Conservation (phyloP, 2,329 filamentous ascomycete species). For the Fusarium sulawesiense region DNA sequence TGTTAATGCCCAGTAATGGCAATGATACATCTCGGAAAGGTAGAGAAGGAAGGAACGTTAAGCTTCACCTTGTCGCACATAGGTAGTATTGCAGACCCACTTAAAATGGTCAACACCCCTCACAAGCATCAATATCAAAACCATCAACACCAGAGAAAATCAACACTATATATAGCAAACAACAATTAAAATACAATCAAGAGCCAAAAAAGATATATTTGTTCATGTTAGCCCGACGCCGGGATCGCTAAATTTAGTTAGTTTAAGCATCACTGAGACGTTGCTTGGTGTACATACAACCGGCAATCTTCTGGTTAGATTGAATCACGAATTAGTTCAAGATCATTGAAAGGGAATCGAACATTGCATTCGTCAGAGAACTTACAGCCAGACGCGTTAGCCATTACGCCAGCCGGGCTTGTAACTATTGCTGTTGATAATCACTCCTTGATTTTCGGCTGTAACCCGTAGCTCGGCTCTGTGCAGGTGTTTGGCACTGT, state of each 20-base stretch:
- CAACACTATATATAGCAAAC: background rate
- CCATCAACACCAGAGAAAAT: background rate
- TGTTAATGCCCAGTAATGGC: background rate
- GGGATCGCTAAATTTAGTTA: background rate
- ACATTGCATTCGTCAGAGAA: background rate
- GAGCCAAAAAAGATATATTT: background rate
- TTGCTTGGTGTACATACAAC: background rate
- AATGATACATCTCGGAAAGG: background rate
- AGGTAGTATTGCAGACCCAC: background rate
- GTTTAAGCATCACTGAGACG: background rate
- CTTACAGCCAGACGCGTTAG: background rate
- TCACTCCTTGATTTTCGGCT: background rate
- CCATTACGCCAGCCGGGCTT: background rate
- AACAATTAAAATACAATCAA: background rate
- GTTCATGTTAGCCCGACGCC: background rate
- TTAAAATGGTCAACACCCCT: background rate
- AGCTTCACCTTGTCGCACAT: background rate
- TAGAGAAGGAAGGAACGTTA: too few relatives aligned
- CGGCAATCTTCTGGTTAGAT: background rate
- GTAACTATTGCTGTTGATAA: background rate
- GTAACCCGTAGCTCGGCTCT: background rate
- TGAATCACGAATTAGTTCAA: background rate
- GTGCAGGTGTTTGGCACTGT: background rate
- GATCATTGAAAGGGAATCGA: background rate
- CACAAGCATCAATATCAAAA: background rate